Evolutionary conservation across 352 stramenopile species (phyloP), one percentile per base, ranked within the genome.

Genomic region (Globisporangium nunn): DNA sequence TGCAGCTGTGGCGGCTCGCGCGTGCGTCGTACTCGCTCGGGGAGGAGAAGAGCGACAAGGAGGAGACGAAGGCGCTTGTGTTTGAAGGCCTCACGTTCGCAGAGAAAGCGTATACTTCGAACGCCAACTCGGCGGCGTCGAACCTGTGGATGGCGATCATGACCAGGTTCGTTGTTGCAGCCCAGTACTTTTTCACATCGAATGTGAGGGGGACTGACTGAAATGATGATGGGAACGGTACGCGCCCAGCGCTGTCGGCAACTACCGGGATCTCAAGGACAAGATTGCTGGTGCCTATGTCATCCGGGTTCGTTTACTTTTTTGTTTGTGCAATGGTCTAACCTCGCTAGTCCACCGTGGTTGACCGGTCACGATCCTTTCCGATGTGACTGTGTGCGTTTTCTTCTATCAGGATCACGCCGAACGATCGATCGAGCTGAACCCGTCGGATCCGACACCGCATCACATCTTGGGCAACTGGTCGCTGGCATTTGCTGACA

Each of bases 131-230:
- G 5, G 81, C 74, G 14, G 63, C 71, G 2, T 67, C 75, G 10
- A 88, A 88, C 64, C 85, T 88, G 51, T 91, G 81, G 81, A 85
- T 88, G 73, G 78, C 67, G 50, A 88, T 88, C 51, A 74, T 91
- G 65, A 85, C 67, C 6, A 81, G 71, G 72, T 79, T 58, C 14
- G 39, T 18, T 4, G 3, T 30, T 23, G 23, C 23, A 23, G 1
- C 23, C 23, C 0, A 23, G 23, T 23, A 23, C 23, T 23, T 23
- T 23, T 23, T 23, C 23, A 23, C 23, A 23, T 23, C 23, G 23
- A 23, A 23, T 23, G 23, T 23, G 15, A 30, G 10, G 14, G 58
- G 28, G 41, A 1, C 6, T 49, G 53, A 48, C 33, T 37, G 33
- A 37, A 5, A 37, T 8, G 10, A 37, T 5, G 6, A 43, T 39